These are phyloP conservation scores for Pleurotus tuber-regium DNA, from an alignment of 768 basidiomycete genomes.

Conservation along the genomic window DNA sequence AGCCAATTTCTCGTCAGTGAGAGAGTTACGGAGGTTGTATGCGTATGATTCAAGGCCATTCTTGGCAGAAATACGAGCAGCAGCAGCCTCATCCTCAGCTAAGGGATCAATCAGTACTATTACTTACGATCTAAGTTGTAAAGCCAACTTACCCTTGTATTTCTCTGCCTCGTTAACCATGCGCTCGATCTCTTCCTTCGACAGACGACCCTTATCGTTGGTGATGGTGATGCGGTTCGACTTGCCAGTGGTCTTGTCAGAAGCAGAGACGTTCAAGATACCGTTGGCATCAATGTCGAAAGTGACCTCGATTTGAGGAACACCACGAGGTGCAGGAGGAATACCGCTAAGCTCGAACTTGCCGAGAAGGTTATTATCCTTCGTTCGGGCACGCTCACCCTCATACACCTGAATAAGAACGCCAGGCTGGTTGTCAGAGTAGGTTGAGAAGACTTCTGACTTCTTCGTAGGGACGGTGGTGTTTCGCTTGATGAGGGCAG, in stretches of 20 bases:
- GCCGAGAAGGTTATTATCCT: slow-evolving; percentile 98
- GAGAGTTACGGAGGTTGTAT: slow-evolving; percentile 92
- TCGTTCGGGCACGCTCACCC: slow-evolving; percentile 97
- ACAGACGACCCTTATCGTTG: slow-evolving; percentile 95
- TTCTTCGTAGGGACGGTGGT: slow-evolving; percentile 99
- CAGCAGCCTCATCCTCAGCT: slow-evolving; percentile 87
- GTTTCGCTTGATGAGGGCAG: slow-evolving; percentile 96
- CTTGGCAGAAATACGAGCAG: slow-evolving; percentile 81
- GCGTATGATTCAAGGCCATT: slow-evolving; percentile 93
- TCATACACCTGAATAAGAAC: slow-evolving; percentile 98
- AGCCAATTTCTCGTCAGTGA: slow-evolving; percentile 81
- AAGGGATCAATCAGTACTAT: slow-evolving; percentile 17
- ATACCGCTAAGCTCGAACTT: slow-evolving; percentile 98
- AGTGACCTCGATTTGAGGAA: slow-evolving; percentile 96
- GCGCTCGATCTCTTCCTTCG: slow-evolving; percentile 97
- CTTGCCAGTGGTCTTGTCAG: slow-evolving; percentile 97
- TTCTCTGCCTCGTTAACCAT: slow-evolving; percentile 96
- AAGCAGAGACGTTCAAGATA: slow-evolving; percentile 92
- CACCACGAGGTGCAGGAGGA: slow-evolving; percentile 95
- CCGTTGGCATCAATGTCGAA: slow-evolving; percentile 98
- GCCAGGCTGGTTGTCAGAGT: slow-evolving; percentile 98
- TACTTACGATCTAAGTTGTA: neutral
- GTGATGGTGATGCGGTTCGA: slow-evolving; percentile 92
- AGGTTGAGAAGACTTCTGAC: slow-evolving; percentile 97
- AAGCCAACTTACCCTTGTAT: slow-evolving; percentile 65